phyloP scores from a whole-genome alignment of 768 basidiomycete genomes.

The Pleurotus citrinopileatus region DNA sequence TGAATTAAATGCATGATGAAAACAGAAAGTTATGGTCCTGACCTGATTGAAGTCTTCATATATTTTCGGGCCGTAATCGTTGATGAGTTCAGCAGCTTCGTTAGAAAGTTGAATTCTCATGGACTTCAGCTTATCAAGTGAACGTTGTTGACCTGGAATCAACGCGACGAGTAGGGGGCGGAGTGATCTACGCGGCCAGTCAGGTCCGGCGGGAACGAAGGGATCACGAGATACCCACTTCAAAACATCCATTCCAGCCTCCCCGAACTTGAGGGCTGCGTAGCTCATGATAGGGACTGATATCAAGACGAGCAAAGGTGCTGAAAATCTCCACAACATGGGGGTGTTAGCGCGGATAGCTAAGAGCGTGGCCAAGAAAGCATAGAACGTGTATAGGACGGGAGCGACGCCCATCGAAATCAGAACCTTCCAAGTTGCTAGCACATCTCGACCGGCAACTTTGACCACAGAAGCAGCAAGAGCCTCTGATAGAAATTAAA shows the following conservation, averaged over 20 bases:
- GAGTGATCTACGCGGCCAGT: slow-evolving; percentile 64
- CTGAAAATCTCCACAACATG: slow-evolving; percentile 61
- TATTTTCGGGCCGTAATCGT: slow-evolving; percentile 84
- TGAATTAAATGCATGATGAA: too few relatives aligned
- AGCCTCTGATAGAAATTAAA: slow-evolving; percentile 59
- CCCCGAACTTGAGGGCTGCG: slow-evolving; percentile 94
- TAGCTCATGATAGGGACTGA: slow-evolving; percentile 86
- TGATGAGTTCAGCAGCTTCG: slow-evolving; percentile 79
- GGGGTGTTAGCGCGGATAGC: slow-evolving; percentile 67
- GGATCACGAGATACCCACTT: slow-evolving; percentile 55
- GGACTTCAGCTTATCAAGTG: slow-evolving; percentile 70
- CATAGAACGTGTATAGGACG: slow-evolving; percentile 81
- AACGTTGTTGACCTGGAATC: slow-evolving; percentile 83
- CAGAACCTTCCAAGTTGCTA: slow-evolving; percentile 96
- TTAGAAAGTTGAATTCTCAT: slow-evolving; percentile 76
- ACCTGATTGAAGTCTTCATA: slow-evolving; percentile 88
- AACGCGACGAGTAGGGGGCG: slow-evolving; percentile 86
- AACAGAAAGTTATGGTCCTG: too few relatives aligned
- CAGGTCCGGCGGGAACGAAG: not conserved
- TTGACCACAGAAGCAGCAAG: slow-evolving; percentile 95
- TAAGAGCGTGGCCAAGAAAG: slow-evolving; percentile 70
- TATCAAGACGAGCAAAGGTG: slow-evolving; percentile 74
- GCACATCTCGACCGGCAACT: slow-evolving; percentile 92
- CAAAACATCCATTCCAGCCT: slow-evolving; percentile 95
- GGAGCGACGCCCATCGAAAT: slow-evolving; percentile 92